A percentile compares a stretch with the other conserved stretches of the same genome.
These are phyloP conservation scores for Zygotorulaspora danielsina DNA, from an alignment of 805 yeast genomes.

Conservation along the genomic window DNA sequence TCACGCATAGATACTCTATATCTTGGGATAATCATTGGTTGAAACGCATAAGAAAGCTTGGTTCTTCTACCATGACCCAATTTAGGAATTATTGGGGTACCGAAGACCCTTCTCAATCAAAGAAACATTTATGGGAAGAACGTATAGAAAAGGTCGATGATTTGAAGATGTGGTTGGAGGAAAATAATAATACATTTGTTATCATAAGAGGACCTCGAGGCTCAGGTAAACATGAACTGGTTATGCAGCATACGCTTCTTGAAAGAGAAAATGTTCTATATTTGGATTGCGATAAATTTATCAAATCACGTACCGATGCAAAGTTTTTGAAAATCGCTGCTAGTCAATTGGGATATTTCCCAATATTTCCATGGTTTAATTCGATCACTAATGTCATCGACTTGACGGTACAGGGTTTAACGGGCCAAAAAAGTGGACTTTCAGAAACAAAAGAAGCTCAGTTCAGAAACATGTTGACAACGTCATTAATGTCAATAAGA, in stretches of 20 bases:
- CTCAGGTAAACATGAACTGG: constrained; percentile 83
- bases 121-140: constrained; percentile 58
- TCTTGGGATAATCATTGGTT: constrained; percentile 41
- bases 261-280: constrained; percentile 59
- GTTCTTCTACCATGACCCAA: constrained; percentile 38
- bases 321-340: constrained; percentile 66
- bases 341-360: constrained; percentile 80
- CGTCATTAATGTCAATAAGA: constrained; percentile 70
- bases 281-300: constrained; percentile 74
- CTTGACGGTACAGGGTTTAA: constrained; percentile 79
- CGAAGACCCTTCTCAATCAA: constrained; percentile 28
- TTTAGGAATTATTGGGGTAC: constrained; percentile 37
- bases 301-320: constrained; percentile 70
- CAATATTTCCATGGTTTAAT: constrained; percentile 90
- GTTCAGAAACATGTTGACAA: constrained; percentile 70
- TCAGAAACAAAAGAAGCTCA: constrained; percentile 80
- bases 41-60: constrained; percentile 36
- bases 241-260: constrained; percentile 59
- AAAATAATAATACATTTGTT: constrained; percentile 85
- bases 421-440: constrained; percentile 91
- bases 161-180: constrained; percentile 73
- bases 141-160: constrained; percentile 64
- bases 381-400: constrained; percentile 74
- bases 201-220: constrained; percentile 92
- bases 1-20: constrained; percentile 55